Conservation (phyloP, 805 yeast species). For the Ogataea methanolica region DNA sequence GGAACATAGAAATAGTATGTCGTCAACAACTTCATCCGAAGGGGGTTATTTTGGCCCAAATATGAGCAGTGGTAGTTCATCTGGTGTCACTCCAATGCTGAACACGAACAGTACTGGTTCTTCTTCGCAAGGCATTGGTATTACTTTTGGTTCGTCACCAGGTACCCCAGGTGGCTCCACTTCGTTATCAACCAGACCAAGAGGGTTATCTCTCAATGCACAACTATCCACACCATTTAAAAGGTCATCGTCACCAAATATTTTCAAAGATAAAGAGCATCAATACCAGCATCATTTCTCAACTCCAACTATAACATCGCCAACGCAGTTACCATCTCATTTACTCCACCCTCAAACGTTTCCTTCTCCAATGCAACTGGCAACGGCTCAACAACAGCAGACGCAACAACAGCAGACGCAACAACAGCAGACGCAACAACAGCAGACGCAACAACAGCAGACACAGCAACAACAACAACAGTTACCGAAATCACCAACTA, state of each 20-base stretch:
- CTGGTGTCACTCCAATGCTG: slow-evolving; percentile 1
- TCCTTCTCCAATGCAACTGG: neutral
- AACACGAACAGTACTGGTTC: slow-evolving; percentile 9
- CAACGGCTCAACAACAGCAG: neutral
- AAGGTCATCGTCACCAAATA: slow-evolving; percentile 30
- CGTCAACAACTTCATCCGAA: slow-evolving; percentile 45
- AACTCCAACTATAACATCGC: no score
- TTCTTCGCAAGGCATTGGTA: slow-evolving; percentile 10
- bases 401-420: slow-evolving; percentile 1
- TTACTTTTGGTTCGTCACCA: slow-evolving; percentile 17
- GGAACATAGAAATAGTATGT: slow-evolving; percentile 41
- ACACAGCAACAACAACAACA: neutral
- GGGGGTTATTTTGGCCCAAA: slow-evolving; percentile 20
- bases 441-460: no score
- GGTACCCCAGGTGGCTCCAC: slow-evolving; percentile 19
- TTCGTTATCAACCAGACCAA: slow-evolving; percentile 9
- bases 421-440: slow-evolving; percentile 1
- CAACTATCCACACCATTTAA: slow-evolving; percentile 22
- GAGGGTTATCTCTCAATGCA: slow-evolving; percentile 16
- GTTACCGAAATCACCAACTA: slow-evolving; percentile 16
- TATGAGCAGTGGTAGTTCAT: no score
- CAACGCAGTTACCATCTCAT: neutral
- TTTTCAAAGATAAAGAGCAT: slow-evolving; percentile 12
- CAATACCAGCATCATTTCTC: neutral
- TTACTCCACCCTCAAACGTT: neutral